phyloP scores from a whole-genome alignment of 2,329 filamentous ascomycete genomes.

The Teratosphaeria epicoccoides region DNA sequence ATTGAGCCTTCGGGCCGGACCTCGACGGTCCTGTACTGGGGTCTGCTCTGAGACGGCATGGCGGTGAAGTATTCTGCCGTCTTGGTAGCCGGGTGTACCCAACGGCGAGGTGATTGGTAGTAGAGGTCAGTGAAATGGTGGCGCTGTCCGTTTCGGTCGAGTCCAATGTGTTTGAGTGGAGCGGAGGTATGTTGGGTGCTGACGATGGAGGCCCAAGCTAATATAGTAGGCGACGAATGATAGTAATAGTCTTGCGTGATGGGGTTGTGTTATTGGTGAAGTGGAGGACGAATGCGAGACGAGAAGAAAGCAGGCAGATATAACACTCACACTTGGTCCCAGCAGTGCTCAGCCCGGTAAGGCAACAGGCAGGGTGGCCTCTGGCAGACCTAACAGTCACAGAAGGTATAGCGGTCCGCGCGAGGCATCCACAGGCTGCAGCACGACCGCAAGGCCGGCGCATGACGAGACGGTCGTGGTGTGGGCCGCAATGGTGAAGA shows the following conservation, averaged over 20 bases:
- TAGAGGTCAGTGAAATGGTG: neutral
- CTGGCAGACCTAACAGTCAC: neutral
- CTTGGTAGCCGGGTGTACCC: neutral
- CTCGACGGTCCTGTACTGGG: constrained; percentile 17
- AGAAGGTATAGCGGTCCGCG: neutral
- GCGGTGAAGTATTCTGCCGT: neutral
- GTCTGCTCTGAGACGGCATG: constrained; percentile 8
- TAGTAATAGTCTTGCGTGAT: constrained; percentile 1
- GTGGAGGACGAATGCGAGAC: neutral
- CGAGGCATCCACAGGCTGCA: neutral
- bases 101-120: neutral
- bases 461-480: neutral
- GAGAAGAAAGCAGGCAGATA: constrained; percentile 1
- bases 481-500: neutral
- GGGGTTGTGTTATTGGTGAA: constrained; percentile 7
- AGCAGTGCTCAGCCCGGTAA: neutral
- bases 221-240: constrained; percentile 8
- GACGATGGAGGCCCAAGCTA: constrained; percentile 1
- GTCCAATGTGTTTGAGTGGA: constrained; percentile 2
- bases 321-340: neutral
- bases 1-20: constrained; percentile 13
- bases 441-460: neutral
- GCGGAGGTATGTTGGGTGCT: constrained; percentile 4
- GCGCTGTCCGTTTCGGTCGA: constrained; percentile 1
- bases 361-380: neutral